Conservation (phyloP, 2,329 filamentous ascomycete genomes). For the Nannizzia gypsea region DNA sequence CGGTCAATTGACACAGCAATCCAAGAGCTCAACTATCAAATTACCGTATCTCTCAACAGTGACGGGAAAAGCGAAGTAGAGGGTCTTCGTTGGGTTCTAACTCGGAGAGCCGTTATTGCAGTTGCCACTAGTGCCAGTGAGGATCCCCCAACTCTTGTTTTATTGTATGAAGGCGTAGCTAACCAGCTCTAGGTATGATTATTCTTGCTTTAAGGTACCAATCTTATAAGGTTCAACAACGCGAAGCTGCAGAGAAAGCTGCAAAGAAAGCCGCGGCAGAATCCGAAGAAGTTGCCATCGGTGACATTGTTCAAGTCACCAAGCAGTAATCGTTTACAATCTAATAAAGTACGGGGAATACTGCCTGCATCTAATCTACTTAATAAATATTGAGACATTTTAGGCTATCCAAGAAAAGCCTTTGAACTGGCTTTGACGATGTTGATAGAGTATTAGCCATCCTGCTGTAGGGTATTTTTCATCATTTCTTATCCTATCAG, state of each 20-base stretch:
- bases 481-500: too few relatives aligned
- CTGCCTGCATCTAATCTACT: neutral
- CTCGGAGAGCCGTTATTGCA: slow-evolving; percentile 50
- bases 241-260: slow-evolving; percentile 27
- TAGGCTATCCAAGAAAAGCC: neutral
- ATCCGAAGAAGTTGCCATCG: slow-evolving; percentile 1
- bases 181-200: slow-evolving; percentile 33
- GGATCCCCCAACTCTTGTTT: slow-evolving; percentile 10
- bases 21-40: slow-evolving; percentile 92
- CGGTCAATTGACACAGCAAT: slow-evolving; percentile 74
- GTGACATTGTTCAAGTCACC: slow-evolving; percentile 2
- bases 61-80: slow-evolving; percentile 90
- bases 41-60: slow-evolving; percentile 77
- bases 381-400: neutral
- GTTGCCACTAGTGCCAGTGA: slow-evolving; percentile 42
- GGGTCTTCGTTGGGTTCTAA: slow-evolving; percentile 73
- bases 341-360: neutral
- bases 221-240: slow-evolving; percentile 28
- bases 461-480: too few relatives aligned
- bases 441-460: too few relatives aligned
- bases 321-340: neutral
- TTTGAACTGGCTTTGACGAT: too few relatives aligned
- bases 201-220: slow-evolving; percentile 37
- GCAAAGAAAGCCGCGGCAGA: slow-evolving; percentile 21
- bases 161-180: neutral